Evolutionary conservation across 169 alveolate genomes (phyloP).

Genomic region (Plasmodium gonderi): DNA sequence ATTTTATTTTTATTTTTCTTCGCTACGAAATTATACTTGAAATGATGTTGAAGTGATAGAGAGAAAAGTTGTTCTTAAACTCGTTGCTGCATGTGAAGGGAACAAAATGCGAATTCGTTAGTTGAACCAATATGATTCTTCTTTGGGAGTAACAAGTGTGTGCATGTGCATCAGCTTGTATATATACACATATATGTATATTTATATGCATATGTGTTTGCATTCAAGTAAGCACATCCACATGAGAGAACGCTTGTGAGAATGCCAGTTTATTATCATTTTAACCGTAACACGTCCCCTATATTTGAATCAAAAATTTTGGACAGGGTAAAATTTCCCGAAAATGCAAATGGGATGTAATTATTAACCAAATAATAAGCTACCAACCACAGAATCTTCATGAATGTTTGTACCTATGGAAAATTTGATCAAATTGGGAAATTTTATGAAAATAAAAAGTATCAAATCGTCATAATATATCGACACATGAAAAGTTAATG

Average conservation of each 20-base stretch:
- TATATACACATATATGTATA: not conserved
- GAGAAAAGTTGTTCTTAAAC: slow-evolving; percentile 27
- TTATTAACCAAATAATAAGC: slow-evolving; percentile 48
- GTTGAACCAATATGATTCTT: not conserved
- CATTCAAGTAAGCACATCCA: no score
- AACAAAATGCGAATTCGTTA: not conserved
- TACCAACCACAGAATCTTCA: slow-evolving; percentile 51
- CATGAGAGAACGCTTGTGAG: no score
- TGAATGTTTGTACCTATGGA: slow-evolving; percentile 16
- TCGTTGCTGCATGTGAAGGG: slow-evolving; percentile 25
- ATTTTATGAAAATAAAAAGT: not conserved
- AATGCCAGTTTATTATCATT: no score
- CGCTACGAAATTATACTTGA: slow-evolving; percentile 29
- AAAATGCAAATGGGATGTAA: slow-evolving; percentile 58
- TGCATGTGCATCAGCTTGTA: not conserved
- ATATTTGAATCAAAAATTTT: slow-evolving; percentile 18
- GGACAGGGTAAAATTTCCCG: slow-evolving; percentile 38
- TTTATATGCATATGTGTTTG: no score
- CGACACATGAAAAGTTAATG: no score
- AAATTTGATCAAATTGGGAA: no score
- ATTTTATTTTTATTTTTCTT: slow-evolving; percentile 6
- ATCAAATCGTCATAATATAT: no score
- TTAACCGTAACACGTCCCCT: slow-evolving; percentile 25
- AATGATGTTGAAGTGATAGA: slow-evolving; percentile 30
- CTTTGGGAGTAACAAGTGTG: not conserved